Base-by-base conservation (phyloP, 805 yeast species). In the Yarrowia bubula region DNA sequence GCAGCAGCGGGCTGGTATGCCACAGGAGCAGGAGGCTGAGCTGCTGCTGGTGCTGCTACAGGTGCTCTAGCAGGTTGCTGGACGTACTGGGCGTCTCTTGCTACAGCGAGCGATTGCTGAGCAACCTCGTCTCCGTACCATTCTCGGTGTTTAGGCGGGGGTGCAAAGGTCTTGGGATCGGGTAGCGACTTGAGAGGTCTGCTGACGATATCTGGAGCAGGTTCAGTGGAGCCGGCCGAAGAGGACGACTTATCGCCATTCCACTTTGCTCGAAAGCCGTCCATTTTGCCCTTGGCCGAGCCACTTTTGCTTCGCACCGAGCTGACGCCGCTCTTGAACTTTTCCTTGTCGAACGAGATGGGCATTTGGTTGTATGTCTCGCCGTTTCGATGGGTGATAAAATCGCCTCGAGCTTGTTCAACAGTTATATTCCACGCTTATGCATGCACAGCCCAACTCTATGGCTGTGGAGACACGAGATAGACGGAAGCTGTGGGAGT, bases 101-200 rank as follows among this genome's bases (percentile, higher is more conserved):
- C 47, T 2, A 22, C 66, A 1, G 50, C 64, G 7, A 58, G 41
- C 8, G 51, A 43, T 41, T 48, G 53, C 39, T 64, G 48, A 31
- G 57, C 17, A 38, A 65, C 58, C 18, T 69, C 74, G 5, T 65
- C 76, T 14, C 71, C 70, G 10, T 76, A 73, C 17, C 73, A 71
- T 14, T 75, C 80, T 32, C 72, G 74, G 41, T 83, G 75, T 60
- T 70, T 74, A 0, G 86, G 86, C 1, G 84, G 84, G 10, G 80
- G 75, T 3, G 84, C 83, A 63, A 79, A 75, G 9, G 78, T 61
- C 11, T 66, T 68, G 18, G 81, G 75, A 61, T 77, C 76, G 38
- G 67, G 72, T 51, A 75, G 65, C 4, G 76, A 67, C n/a, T 71
- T 48, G 67, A 75, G 43, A 15, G 78, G 73, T 32, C 75, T 48